A percentile compares a stretch with the other conserved stretches of the same genome.
These are phyloP conservation scores for Globisporangium orthogonon DNA, from an alignment of 352 stramenopile genomes.

Conservation along the genomic window DNA sequence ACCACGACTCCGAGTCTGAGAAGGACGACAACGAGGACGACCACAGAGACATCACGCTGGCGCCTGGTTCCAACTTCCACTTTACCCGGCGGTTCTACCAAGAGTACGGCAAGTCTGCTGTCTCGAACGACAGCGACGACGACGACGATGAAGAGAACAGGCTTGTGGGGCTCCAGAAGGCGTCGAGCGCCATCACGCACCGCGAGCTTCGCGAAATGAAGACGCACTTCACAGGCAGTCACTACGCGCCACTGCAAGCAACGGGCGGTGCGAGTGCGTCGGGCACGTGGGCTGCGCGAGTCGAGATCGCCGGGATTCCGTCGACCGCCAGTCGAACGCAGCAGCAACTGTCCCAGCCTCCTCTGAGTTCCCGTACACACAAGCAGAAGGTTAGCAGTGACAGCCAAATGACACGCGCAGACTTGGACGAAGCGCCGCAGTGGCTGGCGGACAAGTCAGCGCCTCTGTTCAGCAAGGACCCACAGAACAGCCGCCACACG, in stretches of 20 bases:
- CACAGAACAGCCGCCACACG: neutral
- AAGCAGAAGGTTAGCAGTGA: neutral
- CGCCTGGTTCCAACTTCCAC: conserved; percentile 15
- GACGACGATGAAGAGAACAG: conserved; percentile 37
- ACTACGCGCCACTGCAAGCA: conserved; percentile 30
- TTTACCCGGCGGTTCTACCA: conserved; percentile 30
- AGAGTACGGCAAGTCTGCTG: conserved; percentile 21
- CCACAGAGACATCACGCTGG: neutral
- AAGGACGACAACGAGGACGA: conserved; percentile 1
- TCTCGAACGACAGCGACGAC: conserved; percentile 22
- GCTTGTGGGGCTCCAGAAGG: conserved; percentile 40
- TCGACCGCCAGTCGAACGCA: conserved; percentile 2
- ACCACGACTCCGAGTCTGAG: conserved; percentile 1
- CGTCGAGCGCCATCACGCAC: conserved; percentile 38
- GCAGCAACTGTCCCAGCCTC: neutral
- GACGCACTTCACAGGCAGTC: conserved; percentile 30
- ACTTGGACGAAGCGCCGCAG: no score
- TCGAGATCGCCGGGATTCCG: conserved; percentile 57
- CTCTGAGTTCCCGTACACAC: neutral
- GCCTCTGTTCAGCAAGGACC: neutral
- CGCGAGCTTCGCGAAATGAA: conserved; percentile 40
- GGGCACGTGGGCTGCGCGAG: conserved; percentile 37
- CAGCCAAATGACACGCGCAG: neutral
- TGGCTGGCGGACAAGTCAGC: neutral
- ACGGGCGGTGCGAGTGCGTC: neutral